Conservation (phyloP, 2,329 filamentous ascomycete genomes). For the Apiospora aurea region DNA sequence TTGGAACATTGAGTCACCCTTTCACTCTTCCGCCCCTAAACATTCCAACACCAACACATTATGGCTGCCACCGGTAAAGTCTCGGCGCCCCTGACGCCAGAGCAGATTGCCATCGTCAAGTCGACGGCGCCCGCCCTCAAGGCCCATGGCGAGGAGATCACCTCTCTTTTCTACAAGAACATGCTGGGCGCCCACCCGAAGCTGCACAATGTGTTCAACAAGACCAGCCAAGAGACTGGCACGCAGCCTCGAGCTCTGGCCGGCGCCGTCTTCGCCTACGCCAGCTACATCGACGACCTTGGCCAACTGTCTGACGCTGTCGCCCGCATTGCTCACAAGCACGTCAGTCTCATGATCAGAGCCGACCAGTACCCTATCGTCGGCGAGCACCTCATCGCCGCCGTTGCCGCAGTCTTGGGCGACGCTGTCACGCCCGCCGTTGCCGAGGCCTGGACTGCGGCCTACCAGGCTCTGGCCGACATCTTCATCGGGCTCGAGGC, state of each 20-base stretch:
- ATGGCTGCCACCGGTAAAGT: conserved; percentile 10
- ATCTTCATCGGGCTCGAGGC: conserved; percentile 73
- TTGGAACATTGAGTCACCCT: neutral
- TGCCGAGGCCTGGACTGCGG: conserved; percentile 73
- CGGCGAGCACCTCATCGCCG: conserved; percentile 70
- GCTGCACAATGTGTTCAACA: conserved; percentile 75
- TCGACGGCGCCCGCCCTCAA: conserved; percentile 77
- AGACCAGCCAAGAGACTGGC: conserved; percentile 71
- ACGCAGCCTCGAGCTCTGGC: conserved; percentile 76
- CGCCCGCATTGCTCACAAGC: conserved; percentile 79
- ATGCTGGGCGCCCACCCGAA: conserved; percentile 70
- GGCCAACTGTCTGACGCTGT: conserved; percentile 61
- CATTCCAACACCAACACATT: neutral
- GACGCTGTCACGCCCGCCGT: conserved; percentile 71
- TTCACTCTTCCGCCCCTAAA: neutral
- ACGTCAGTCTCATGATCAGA: conserved; percentile 73
- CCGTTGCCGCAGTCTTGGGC: conserved; percentile 73
- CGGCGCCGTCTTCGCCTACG: conserved; percentile 74
- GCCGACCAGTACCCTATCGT: conserved; percentile 76
- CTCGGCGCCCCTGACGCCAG: conserved; percentile 38
- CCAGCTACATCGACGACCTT: conserved; percentile 74
- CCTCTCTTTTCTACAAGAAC: conserved; percentile 74
- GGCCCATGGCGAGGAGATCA: conserved; percentile 73
- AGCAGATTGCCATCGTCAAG: conserved; percentile 76
- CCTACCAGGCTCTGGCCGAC: conserved; percentile 74